phyloP scores from a whole-genome alignment of 495 filamentous ascomycete species.

The Letharia lupina region DNA sequence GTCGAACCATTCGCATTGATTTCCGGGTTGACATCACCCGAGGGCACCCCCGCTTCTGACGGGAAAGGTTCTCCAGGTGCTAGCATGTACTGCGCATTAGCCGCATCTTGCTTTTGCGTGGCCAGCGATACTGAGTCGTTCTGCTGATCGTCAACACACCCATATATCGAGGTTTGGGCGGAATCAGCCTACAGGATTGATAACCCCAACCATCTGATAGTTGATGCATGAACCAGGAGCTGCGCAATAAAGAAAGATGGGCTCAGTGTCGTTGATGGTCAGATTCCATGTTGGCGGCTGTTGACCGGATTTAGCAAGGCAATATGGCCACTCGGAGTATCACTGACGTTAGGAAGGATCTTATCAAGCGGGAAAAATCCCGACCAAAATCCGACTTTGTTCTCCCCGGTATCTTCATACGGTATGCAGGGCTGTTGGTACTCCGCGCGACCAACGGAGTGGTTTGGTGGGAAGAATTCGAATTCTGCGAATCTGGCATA shows the following conservation, averaged over 20 bases:
- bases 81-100: conserved; percentile 33
- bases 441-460: conserved; percentile 49
- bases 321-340: neutral
- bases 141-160: conserved; percentile 20
- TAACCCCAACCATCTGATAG: conserved; percentile 40
- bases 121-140: conserved; percentile 31
- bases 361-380: conserved; percentile 35
- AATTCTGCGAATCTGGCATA: conserved; percentile 32
- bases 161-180: neutral
- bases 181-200: conserved; percentile 29
- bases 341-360: conserved; percentile 32
- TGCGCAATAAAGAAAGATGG: conserved; percentile 54
- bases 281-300: conserved; percentile 43
- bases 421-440: conserved; percentile 50
- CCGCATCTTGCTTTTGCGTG: conserved; percentile 31
- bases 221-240: conserved; percentile 34
- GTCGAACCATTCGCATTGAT: neutral
- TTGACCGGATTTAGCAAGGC: conserved; percentile 5
- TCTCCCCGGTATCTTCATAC: conserved; percentile 40
- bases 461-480: conserved; percentile 51
- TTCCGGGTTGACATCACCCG: conserved; percentile 12
- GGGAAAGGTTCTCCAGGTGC: conserved; percentile 35
- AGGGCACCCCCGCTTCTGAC: conserved; percentile 28
- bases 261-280: conserved; percentile 47
- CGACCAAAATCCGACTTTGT: conserved; percentile 41